Conservation (phyloP, 768 basidiomycete species). For the Auriculariales sp. region DNA sequence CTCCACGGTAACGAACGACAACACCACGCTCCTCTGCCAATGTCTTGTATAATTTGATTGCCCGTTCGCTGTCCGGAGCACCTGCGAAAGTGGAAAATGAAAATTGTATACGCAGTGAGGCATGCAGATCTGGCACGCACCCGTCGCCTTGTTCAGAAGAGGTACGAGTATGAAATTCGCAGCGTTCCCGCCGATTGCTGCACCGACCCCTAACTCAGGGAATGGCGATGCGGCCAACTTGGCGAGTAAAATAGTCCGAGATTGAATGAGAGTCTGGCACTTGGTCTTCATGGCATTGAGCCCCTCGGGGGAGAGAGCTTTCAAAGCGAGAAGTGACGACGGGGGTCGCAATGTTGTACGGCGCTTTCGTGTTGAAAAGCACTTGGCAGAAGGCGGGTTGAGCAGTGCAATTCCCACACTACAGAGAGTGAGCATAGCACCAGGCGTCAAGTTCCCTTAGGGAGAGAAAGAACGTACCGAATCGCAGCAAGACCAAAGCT, state of each 20-base stretch:
- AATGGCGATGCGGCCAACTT: conserved; percentile 30
- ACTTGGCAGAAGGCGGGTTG: conserved; percentile 84
- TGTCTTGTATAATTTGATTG: conserved; percentile 48
- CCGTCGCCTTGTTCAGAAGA: conserved; percentile 35
- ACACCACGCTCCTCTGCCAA: conserved; percentile 78
- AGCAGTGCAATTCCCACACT: conserved; percentile 79
- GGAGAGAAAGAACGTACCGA: conserved; percentile 40
- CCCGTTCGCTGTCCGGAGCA: conserved; percentile 18
- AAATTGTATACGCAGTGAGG: neutral
- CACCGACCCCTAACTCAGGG: conserved; percentile 40
- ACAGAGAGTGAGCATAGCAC: no score
- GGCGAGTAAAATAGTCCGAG: conserved; percentile 39
- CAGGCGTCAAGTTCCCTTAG: neutral
- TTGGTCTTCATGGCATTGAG: conserved; percentile 52
- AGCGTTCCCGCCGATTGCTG: conserved; percentile 62
- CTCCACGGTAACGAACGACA: conserved; percentile 82
- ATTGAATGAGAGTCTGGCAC: conserved; percentile 37
- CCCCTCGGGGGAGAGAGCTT: conserved; percentile 58
- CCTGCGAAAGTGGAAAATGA: neutral
- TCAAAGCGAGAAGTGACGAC: conserved; percentile 65
- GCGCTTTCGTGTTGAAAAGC: conserved; percentile 89
- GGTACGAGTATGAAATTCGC: conserved; percentile 87
- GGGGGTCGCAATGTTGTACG: conserved; percentile 94
- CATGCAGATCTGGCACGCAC: conserved; percentile 41
- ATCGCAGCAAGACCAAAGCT: conserved; percentile 93